Base-by-base conservation (phyloP, 805 yeast species). In the Kodamaea lidongshanica region DNA sequence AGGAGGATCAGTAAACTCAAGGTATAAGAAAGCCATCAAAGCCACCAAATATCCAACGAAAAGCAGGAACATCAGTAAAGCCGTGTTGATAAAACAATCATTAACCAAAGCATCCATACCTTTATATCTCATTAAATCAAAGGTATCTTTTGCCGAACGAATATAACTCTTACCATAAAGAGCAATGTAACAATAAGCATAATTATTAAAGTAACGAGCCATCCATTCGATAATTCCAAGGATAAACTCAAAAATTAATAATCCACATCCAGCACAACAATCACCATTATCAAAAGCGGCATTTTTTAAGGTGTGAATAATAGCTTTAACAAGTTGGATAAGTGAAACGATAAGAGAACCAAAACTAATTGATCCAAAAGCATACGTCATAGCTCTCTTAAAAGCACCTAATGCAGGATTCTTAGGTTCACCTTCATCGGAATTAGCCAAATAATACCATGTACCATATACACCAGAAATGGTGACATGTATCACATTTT, bases 361-460 rank as follows among this genome's bases (percentile, higher is more conserved):
- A 48, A 84, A 81, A 51, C 94, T 81, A 33, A 88, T 79, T 3
- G 95, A 82, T 2, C 97, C 96, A 47, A 87, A 80, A 7, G 94
- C 84, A 50, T 78, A 81, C 3, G 95, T 81, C 55, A 84, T 54
- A 1, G 95, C 85, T 42, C 95, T 70, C 45, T 66, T 74, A 41
- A 87, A 74, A 2, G 95, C 79, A 3, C 92, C 87, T 38, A 78
- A 60, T 1, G 94, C 92, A 3, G 95, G 89, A 63, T 72, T 69
- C 44, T 51, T 67, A 18, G 95, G 95, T 61, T 74, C 79, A 3
- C 87, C 87, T 51, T 79, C 80, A 50, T 79, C 86, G 8, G 86
- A 73, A 33, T 67, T 66, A 12, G 81, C 71, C 54, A 82, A 70
- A 56, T 85, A 88, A 56, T 84, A 87, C 96, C 96, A 88, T 6